Evolutionary conservation across 352 stramenopile species (phyloP).

Genomic region (Pythium pectinolyticum): DNA sequence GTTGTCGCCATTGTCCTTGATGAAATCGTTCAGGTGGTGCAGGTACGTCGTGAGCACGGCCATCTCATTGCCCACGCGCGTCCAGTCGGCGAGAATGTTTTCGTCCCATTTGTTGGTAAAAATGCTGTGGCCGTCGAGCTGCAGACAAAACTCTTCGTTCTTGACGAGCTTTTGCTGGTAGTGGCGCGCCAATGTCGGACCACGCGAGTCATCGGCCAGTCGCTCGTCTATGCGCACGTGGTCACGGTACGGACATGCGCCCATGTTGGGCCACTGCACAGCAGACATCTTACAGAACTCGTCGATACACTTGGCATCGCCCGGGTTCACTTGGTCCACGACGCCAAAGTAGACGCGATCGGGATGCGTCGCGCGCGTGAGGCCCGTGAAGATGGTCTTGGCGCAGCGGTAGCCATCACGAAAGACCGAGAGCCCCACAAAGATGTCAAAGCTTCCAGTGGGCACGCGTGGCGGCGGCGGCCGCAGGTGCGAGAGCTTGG

Average conservation of each 20-base stretch:
- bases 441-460: constrained; percentile 51
- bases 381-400: constrained; percentile 79
- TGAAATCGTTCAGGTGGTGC: constrained; percentile 82
- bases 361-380: constrained; percentile 68
- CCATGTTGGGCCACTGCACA: constrained; percentile 59
- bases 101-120: constrained; percentile 86
- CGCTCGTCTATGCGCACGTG: constrained; percentile 76
- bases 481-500: constrained; percentile 37
- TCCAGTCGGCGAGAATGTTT: constrained; percentile 74
- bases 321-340: constrained; percentile 78
- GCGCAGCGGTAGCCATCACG: constrained; percentile 77
- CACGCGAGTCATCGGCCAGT: constrained; percentile 65
- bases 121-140: constrained; percentile 83
- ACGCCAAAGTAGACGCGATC: constrained; percentile 79
- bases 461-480: constrained; percentile 57
- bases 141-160: constrained; percentile 82
- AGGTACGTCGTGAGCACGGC: constrained; percentile 79
- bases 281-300: constrained; percentile 80
- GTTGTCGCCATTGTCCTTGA: constrained; percentile 80
- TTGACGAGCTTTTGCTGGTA: constrained; percentile 78
- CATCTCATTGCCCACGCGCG: constrained; percentile 79
- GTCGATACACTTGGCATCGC: constrained; percentile 67
- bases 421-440: constrained; percentile 81
- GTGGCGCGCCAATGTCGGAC: constrained; percentile 75
- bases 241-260: constrained; percentile 63